Base-by-base conservation (phyloP, 2,329 filamentous ascomycete species). In the Fusarium fracticaudum region DNA sequence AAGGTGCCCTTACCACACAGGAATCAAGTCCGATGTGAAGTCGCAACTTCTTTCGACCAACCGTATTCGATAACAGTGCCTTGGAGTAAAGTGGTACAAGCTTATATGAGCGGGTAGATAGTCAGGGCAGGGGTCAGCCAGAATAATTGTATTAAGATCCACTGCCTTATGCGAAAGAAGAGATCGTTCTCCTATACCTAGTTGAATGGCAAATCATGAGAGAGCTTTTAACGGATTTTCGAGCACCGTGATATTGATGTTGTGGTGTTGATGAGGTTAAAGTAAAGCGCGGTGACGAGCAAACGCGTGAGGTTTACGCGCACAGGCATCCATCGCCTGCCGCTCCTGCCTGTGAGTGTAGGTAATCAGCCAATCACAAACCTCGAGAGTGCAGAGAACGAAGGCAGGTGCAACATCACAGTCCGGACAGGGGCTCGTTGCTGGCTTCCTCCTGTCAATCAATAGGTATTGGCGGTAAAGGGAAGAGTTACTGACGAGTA, bases 251-350 rank as follows among this genome's bases (percentile, higher is more conserved):
- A 43, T 43, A 22, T 33, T 38, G n/a, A 24, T 33, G n/a, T n/a
- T 50, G 24, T 48, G n/a, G 20, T 15, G n/a, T 40, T 35, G 51
- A 40, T 45, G 31, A 26, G 22, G 8, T 40, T 43, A 38, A 51
- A 33, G 37, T n/a, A 18, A 66, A 57, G 33, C 50, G 18, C 38
- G 37, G 37, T 69, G 51, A 50, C 33, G 47, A n/a, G 31, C 37
- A 54, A 66, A 73, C 76, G 67, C 73, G 73, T 73, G 71, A 76
- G 71, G 60, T 73, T 53, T 35, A 35, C 61, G 66, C 71, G 72
- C 60, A 41, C 60, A 71, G 53, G 61, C 61, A 74, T 55, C 35
- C 40, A 44, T 53, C 53, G 41, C 55, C 60, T 62, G 44, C 43
- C 47, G 38, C 43, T 63, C n/a, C 53, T 75, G 68, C 60, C 64